Base-by-base conservation (phyloP, 352 stramenopile species). In the Phytophthora nicotianae region DNA sequence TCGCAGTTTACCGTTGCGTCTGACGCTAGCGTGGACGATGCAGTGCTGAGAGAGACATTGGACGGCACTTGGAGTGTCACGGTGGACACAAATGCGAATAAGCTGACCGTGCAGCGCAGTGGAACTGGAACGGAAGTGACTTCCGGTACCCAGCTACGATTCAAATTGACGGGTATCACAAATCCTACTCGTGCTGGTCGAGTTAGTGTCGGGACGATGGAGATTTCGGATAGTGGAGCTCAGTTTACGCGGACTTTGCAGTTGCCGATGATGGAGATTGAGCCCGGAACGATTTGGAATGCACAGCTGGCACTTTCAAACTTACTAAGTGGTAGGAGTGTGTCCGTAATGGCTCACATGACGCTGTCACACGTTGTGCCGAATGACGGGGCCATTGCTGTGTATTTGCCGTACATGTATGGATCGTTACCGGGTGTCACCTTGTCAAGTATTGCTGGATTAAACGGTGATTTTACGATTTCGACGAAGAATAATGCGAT, bases 341-440 rank as follows among this genome's bases (percentile, higher is more conserved):
- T 74, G 3, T 59, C 70, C 14, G 32, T 89, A 11, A 40, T 33
- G 1, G 50, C 84, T 19, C 49, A 58, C 0, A 41, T 86, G 23
- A 78, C 65, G 6, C 65, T 75, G 14, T 48, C 64, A 2, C 63
- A 84, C 26, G 35, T 19, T 7, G 40, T 90, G 1, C 81, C 79
- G 0, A 62, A 50, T 13, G 73, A 76, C 26, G 83, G 81, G 21
- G 50, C 61, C 23, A 38, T 90, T 13, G 40, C 71, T 45, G 40
- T 92, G 27, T 66, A 75, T 51, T 48, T 92, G n/a, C 79, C 83
- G 11, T 68, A 54, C 26, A 46, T 84, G n/a, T 91, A 87, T 51
- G 57, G 63, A 2, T 62, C 69, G 0, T 51, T 79, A 35, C 32
- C 35, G 5, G 35, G 45, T 33, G 58, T 60, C 10, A 60, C 51